These are phyloP conservation scores for Alnus rubra DNA, from an alignment of 306 rosid genomes.

Conservation along the genomic window DNA sequence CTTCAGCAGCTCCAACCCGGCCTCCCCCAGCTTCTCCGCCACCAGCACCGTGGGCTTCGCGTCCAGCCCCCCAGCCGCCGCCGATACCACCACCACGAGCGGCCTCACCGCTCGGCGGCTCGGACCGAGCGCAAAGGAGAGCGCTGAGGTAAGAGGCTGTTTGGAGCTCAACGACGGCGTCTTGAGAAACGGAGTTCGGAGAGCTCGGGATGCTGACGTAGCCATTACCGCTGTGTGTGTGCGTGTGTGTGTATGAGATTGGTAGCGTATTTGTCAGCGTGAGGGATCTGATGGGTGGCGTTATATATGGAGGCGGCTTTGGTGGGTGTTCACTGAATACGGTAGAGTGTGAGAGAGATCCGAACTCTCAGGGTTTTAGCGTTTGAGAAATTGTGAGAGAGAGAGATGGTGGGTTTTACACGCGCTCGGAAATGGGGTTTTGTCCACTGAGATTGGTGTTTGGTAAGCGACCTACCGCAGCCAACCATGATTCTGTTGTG, in stretches of 20 bases:
- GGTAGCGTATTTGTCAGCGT: neutral
- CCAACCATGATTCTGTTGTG: neutral
- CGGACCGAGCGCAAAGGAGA: conserved; percentile 44
- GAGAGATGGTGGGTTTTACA: neutral
- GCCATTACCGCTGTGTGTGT: conserved; percentile 39
- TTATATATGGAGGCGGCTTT: neutral
- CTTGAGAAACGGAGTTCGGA: conserved; percentile 34
- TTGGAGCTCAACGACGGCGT: conserved; percentile 61
- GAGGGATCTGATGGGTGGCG: neutral
- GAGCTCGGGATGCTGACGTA: conserved; percentile 46
- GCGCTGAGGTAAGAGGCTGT: conserved; percentile 45
- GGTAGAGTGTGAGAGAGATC: neutral
- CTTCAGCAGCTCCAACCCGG: conserved; percentile 67
- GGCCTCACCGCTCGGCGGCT: conserved; percentile 21
- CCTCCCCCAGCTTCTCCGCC: conserved; percentile 93
- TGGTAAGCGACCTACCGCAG: neutral
- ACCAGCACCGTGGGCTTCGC: conserved; percentile 92
- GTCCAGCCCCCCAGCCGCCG: conserved; percentile 44
- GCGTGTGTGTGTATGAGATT: neutral
- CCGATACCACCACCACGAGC: conserved; percentile 51
- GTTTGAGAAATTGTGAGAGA: neutral
- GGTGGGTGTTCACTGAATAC: neutral
- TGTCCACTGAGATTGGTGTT: neutral
- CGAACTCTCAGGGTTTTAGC: neutral
- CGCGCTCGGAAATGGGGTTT: neutral